Conservation (phyloP, 176 grass and related monocot species). For the Zoysia japonica region DNA sequence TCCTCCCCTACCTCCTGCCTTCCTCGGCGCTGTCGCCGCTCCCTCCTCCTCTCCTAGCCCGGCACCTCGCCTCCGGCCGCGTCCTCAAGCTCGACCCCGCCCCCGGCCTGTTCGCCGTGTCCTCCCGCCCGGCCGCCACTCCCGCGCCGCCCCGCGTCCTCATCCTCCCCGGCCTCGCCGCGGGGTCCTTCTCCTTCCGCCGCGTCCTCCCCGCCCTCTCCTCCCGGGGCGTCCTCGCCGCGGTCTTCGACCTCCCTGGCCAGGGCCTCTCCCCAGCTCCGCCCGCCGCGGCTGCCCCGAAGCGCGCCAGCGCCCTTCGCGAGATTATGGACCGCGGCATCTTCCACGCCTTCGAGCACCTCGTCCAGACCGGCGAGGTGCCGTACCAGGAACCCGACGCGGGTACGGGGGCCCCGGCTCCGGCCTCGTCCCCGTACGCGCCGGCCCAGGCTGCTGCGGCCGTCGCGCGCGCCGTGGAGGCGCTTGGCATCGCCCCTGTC, state of each 20-base stretch:
- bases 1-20: slow-evolving; percentile 47
- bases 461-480: slow-evolving; percentile 45
- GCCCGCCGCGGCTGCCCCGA: not conserved
- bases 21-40: slow-evolving; percentile 24
- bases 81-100: slow-evolving; percentile 53
- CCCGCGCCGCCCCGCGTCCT: slow-evolving; percentile 42
- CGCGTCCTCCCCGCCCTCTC: slow-evolving; percentile 42
- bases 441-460: slow-evolving; percentile 42
- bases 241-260: slow-evolving; percentile 60
- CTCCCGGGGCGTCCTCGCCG: slow-evolving; percentile 37
- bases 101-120: slow-evolving; percentile 49
- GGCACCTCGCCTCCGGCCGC: slow-evolving; percentile 53
- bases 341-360: slow-evolving; percentile 84
- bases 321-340: slow-evolving; percentile 66
- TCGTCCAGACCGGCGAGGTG: slow-evolving; percentile 69
- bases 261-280: slow-evolving; percentile 55
- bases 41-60: slow-evolving; percentile 39
- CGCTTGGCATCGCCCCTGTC: slow-evolving; percentile 49
- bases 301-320: slow-evolving; percentile 29
- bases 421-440: slow-evolving; percentile 32
- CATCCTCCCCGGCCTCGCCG: slow-evolving; percentile 60
- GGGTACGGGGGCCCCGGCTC: not conserved
- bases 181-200: slow-evolving; percentile 74
- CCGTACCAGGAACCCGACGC: slow-evolving; percentile 51
- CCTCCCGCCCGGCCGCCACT: slow-evolving; percentile 34